Base-by-base conservation (phyloP, 2,329 filamentous ascomycete species). In the Neophaeococcomyces mojaviensis region DNA sequence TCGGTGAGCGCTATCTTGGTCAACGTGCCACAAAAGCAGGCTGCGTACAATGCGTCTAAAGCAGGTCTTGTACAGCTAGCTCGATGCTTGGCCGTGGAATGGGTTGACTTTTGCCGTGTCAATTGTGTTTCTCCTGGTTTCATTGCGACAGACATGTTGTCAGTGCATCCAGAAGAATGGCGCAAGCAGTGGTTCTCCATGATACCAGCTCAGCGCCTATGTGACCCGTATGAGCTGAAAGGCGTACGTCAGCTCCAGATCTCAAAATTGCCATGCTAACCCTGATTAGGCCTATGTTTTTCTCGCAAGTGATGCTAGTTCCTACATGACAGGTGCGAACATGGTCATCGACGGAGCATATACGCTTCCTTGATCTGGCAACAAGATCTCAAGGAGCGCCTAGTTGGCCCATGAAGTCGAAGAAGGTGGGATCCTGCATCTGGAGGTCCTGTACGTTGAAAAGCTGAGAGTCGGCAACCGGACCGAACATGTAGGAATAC, bases 261-360 rank as follows among this genome's bases (percentile, higher is more conserved):
- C 6, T 18, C 6, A 6, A 5, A 19, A n/a, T 20, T 22, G 20
- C 12, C 9, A 12, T 37, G 19, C 36, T 43, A 19, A 42, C 44
- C 24, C 16, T 19, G 10, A 19, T 15, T 18, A 49, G 48, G 68
- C 68, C 3, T 72, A 72, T 48, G 66, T 71, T 2, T 73, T 71
- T 49, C 55, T 71, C 34, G 62, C 62, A 31, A 67, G 62, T 44
- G 66, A 71, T 59, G 69, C 70, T 2, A 70, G 65, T 26, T 63
- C 64, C 6, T 73, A 72, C 49, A 71, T 66, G 61, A 73, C 70
- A 3, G 70, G 71, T 12, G 61, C 61, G 4, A 68, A 73, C 48
- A 48, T 73, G 35, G 55, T 66, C 22, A 67, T 73, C 45, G 71
- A 73, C 40, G 71, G 71, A 15, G 71, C 69, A 6, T 74, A 72